Base-by-base conservation (phyloP, 2,329 filamentous ascomycete genomes). In the Paracoccidioides lutzii region DNA sequence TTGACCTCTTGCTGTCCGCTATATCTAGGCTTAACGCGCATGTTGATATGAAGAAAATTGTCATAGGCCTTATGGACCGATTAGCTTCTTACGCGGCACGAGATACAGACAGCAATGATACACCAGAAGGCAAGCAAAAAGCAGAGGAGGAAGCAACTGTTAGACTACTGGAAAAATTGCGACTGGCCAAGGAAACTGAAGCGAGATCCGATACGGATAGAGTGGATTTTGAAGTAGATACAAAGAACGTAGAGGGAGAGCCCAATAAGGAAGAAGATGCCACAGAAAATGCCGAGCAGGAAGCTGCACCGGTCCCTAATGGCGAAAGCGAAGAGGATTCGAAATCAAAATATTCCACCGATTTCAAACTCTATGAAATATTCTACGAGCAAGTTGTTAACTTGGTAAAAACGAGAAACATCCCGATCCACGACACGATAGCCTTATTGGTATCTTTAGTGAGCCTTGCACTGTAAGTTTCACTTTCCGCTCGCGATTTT, bases 311-410 rank as follows among this genome's bases (percentile, higher is more conserved):
- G 53, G 63, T 63, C 55, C 62, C 68, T 43, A 71, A 70, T 56
- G 65, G 67, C 44, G 66, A 68, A 43, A 68, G 64, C 32, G 59
- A 64, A 41, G 60, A 65, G 64, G 12, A 14, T 4, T 49, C 73
- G 68, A 67, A 79, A 74, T 55, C 65, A 41, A 63, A 55, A 22
- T 61, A 64, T 50, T 68, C 71, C 35, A 75, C 84, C 53, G 85
- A 89, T 64, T 83, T 95, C 57, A 91, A 88, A 71, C 81, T 98
- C 30, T 97, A 97, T 70, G 90, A 97, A 71, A 88, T 97, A 58
- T 98, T 97, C 77, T 95, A 97, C 66, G 85, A 90, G 53, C 93
- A 97, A 71, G 93, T 97, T 59, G 87, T 94, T 67, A 90, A 91
- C 65, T 77, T 98, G 53, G 90, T 97, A 59, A 91, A 90, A 71